Evolutionary conservation across 129 eudicot genomes (phyloP).

Genomic region (Escallonia herrerae): DNA sequence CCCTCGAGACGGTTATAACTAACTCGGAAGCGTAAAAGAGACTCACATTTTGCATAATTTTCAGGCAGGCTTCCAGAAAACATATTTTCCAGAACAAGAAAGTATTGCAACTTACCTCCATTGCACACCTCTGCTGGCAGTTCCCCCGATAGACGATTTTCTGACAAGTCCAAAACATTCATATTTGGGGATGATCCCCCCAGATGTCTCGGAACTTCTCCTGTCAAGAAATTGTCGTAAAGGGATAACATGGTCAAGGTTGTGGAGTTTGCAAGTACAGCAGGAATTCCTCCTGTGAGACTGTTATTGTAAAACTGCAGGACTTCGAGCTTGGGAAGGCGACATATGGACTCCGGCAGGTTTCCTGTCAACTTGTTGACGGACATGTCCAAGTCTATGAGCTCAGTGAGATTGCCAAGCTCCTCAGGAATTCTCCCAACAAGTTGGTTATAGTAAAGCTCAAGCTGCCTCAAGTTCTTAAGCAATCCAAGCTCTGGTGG

Average conservation of each 20-base stretch:
- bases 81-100: constrained; percentile 54
- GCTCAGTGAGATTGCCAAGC: constrained; percentile 64
- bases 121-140: constrained; percentile 55
- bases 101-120: constrained; percentile 64
- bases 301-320: constrained; percentile 78
- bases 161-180: constrained; percentile 59
- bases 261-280: constrained; percentile 47
- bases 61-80: constrained; percentile 60
- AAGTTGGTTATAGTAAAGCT: constrained; percentile 74
- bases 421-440: constrained; percentile 61
- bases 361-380: constrained; percentile 59
- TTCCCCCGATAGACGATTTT: constrained; percentile 56
- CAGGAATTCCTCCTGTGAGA: constrained; percentile 66
- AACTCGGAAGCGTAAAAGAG: constrained; percentile 69
- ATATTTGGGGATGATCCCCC: constrained; percentile 46
- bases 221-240: constrained; percentile 61
- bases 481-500: constrained; percentile 56
- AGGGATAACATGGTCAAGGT: constrained; percentile 46
- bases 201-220: constrained; percentile 60
- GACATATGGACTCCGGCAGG: constrained; percentile 53
- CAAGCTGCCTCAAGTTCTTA: constrained; percentile 46
- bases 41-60: constrained; percentile 40
- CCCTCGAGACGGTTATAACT: constrained; percentile 56
- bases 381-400: constrained; percentile 61
- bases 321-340: constrained; percentile 52